A percentile compares a stretch with the other conserved stretches of the same genome.
These are phyloP conservation scores for Populus davidiana DNA, from an alignment of 345 rosid species.

Conservation along the genomic window DNA sequence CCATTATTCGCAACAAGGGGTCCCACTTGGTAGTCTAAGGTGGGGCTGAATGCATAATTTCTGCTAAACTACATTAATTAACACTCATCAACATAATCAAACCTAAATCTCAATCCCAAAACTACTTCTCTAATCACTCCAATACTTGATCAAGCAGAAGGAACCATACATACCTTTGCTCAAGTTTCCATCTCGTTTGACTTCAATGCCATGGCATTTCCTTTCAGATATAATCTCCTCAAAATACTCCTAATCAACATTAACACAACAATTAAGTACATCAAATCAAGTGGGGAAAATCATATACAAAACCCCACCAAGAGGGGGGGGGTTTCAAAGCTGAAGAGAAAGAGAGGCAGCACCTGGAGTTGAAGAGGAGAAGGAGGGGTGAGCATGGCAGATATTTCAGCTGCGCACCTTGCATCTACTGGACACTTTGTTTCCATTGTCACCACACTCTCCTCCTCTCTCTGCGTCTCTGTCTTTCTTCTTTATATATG, in stretches of 20 bases:
- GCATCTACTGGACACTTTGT: constrained; percentile 37
- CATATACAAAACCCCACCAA: background rate
- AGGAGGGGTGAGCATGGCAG: constrained; percentile 63
- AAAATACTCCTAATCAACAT: constrained; percentile 62
- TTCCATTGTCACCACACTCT: constrained; percentile 30
- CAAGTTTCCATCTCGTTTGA: constrained; percentile 34
- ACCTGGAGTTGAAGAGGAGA: constrained; percentile 58
- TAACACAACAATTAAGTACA: background rate
- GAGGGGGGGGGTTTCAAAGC: background rate
- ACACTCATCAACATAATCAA: no score
- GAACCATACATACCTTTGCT: constrained; percentile 51
- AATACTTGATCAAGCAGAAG: background rate
- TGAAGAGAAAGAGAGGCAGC: background rate
- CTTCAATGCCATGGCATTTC: constrained; percentile 46
- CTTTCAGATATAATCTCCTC: constrained; percentile 50
- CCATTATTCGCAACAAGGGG: no score
- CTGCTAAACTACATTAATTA: no score
- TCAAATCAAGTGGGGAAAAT: no score
- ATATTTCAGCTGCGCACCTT: constrained; percentile 42
- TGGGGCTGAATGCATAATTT: no score
- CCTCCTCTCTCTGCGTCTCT: no score
- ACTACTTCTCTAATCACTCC: no score
- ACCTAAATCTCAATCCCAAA: no score
- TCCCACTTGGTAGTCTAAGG: no score
- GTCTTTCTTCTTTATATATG: no score